phyloP scores from a whole-genome alignment of 805 yeast species.

The Candida glaebosa region DNA sequence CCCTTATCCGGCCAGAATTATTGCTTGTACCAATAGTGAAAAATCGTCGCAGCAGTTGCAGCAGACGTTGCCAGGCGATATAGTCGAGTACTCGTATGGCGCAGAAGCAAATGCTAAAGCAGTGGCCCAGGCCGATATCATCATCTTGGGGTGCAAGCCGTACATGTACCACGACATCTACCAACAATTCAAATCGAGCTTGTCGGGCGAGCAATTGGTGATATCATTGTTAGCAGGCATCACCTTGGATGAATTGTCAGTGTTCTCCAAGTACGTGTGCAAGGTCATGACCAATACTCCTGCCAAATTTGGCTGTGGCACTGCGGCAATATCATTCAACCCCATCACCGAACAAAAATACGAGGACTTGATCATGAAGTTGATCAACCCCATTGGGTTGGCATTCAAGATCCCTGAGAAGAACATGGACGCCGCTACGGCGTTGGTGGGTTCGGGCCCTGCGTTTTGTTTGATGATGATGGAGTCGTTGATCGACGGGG shows the following conservation, averaged over 20 bases:
- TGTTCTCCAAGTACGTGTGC: conserved; percentile 59
- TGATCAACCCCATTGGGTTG: conserved; percentile 64
- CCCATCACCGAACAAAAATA: conserved; percentile 38
- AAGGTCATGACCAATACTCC: conserved; percentile 99
- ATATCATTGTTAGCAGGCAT: conserved; percentile 91
- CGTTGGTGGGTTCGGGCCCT: conserved; percentile 94
- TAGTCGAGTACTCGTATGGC: conserved; percentile 50
- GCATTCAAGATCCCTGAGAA: conserved; percentile 75
- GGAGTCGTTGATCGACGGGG: conserved; percentile 93
- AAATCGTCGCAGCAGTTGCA: conserved; percentile 42
- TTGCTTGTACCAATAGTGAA: conserved; percentile 65
- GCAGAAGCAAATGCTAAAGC: conserved; percentile 50
- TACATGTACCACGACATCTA: conserved; percentile 65
- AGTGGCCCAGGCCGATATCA: conserved; percentile 60
- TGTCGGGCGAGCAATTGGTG: conserved; percentile 53
- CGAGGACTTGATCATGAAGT: conserved; percentile 46
- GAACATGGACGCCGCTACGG: conserved; percentile 95
- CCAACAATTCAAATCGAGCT: conserved; percentile 42
- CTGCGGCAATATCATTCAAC: conserved; percentile 87
- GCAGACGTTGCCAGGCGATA: conserved; percentile 33
- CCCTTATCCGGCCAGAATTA: conserved; percentile 65
- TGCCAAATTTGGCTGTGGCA: conserved; percentile 87
- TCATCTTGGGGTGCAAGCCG: conserved; percentile 88
- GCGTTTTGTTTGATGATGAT: conserved; percentile 87
- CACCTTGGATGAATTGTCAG: conserved; percentile 65